Conservation (phyloP, 306 rosid genomes). For the Hippophae tibetana region DNA sequence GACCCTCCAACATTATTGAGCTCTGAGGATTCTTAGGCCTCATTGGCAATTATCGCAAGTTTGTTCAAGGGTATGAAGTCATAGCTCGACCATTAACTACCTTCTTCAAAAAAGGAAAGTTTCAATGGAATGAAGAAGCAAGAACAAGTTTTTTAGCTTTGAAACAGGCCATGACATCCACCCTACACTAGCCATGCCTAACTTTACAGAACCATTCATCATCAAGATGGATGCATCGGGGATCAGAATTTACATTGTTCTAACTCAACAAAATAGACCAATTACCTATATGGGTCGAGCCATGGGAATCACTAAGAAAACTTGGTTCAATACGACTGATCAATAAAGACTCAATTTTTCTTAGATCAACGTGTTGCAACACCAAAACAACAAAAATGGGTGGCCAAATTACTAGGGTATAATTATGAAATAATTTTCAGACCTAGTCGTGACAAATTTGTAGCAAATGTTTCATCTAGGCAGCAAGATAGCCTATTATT, state of each 20-base stretch:
- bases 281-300: neutral
- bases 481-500: neutral
- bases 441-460: neutral
- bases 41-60: neutral
- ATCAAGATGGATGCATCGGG: neutral
- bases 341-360: neutral
- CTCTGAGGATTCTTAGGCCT: neutral
- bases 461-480: neutral
- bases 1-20: neutral
- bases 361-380: neutral
- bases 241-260: neutral
- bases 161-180: neutral
- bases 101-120: neutral
- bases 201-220: neutral
- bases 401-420: neutral
- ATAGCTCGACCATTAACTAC: neutral
- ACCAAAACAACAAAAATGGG: neutral
- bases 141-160: neutral
- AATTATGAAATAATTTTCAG: neutral
- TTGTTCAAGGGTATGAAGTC: neutral
- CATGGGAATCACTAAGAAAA: fast-evolving
- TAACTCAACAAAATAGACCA: neutral
- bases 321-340: neutral
- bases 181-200: neutral
- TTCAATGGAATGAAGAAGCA: neutral